Base-by-base conservation (phyloP, 345 rosid genomes). In the Heritiera littoralis region DNA sequence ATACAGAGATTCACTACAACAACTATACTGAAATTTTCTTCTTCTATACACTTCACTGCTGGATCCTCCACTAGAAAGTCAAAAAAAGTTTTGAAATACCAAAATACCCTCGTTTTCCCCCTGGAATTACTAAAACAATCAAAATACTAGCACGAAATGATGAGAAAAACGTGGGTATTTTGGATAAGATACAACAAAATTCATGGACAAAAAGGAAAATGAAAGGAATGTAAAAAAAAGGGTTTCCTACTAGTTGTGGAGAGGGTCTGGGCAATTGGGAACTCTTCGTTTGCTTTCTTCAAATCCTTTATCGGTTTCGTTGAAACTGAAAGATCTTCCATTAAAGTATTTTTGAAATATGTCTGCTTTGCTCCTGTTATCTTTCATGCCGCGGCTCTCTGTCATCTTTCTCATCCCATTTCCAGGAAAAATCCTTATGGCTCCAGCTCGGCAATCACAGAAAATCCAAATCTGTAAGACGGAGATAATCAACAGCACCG, bases 241-340 rank as follows among this genome's bases (percentile, higher is more conserved):
- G 49, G 73, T 74, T 63, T 77, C 84, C 56, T 65, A 77, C 91
- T 93, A 90, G 89, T 93, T 93, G 83, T 93, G 98, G 82, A 93
- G 90, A 86, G 96, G 98, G 88, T 93, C 98, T 84, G 98, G 98
- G 86, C 98, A 90, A 78, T 94, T 93, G 88, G 94, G 94, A 23
- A 93, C 94, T 68, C 71, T 87, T 88, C 98, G 83, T 86, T 93
- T 89, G 86, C 74, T 86, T 11, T 88, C 91, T 63, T 86, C 81
- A 61, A 87, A 75, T 72, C 89, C 93, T 73, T 84, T 81, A 48
- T 58, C 76, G 4, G 84, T 81, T 80, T 48, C 75, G 84, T 83
- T 83, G 84, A 75, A 77, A 72, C 79, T 69, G 61, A 80, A 51
- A 51, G 81, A 54, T 12, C 66, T 81, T 74, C 86, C 86, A 48